A percentile compares a stretch with the other conserved stretches of the same genome.
Evolutionary conservation across 2,329 filamentous ascomycete genomes (phyloP).

Genomic region (Thermochaetoides dissita): DNA sequence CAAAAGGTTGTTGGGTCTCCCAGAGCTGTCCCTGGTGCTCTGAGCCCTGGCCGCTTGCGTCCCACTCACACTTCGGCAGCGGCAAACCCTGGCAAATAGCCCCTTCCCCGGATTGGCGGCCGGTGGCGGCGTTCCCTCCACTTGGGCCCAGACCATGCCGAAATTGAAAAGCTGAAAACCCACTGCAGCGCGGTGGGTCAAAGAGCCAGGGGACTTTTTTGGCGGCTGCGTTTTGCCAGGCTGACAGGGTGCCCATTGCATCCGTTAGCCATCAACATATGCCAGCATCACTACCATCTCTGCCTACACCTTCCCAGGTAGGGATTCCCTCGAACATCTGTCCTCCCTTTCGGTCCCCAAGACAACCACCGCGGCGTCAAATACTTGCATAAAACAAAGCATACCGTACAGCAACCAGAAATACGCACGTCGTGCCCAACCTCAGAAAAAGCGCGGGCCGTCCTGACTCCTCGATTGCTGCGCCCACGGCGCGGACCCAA

Average conservation of each 20-base stretch:
- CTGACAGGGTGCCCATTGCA: too few species aligned
- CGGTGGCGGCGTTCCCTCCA: background rate
- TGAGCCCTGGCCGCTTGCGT: background rate
- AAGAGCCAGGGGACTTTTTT: too few species aligned
- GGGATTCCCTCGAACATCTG: too few species aligned
- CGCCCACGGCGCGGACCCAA: background rate
- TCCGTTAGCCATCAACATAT: too few species aligned
- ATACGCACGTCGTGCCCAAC: too few species aligned
- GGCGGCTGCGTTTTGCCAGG: too few species aligned
- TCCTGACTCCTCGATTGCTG: background rate
- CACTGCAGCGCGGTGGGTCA: background rate
- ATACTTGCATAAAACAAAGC: background rate
- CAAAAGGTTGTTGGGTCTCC: too few species aligned
- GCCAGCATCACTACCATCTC: too few species aligned
- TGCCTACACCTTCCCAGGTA: too few species aligned
- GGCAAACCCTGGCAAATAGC: background rate
- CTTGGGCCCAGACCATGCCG: background rate
- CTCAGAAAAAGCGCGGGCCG: background rate
- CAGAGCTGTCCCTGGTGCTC: background rate
- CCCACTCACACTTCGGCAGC: conserved; percentile 3
- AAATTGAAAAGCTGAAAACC: background rate
- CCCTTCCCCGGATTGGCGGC: conserved; percentile 8
- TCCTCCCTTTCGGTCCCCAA: too few species aligned
- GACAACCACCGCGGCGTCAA: too few species aligned
- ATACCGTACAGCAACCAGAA: too few species aligned